Base-by-base conservation (phyloP, 1,284 basidiomycete species). In the Ceratobasidium sp. region DNA sequence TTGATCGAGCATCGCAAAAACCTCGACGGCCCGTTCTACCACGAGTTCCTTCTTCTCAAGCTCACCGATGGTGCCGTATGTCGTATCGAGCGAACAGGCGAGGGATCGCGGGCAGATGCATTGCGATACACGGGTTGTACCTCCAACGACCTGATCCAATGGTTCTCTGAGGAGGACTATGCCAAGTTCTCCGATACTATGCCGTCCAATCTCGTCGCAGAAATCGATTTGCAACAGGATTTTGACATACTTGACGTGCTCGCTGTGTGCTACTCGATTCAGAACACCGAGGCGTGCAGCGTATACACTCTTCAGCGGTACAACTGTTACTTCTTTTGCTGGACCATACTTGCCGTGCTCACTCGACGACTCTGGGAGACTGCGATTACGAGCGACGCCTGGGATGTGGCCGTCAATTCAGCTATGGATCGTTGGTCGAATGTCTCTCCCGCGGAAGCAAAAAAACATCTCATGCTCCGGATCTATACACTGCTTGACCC, bases 261-360 rank as follows among this genome's bases (percentile, higher is more conserved):
- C 18, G 60, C 30, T 4, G 14, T 64, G 3, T 64, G 60, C 60
- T 64, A 64, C 35, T 64, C 60, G 10, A 64, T 64, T 2, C 60
- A 64, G 33, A 20, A 41, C 30, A 64, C 3, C 18, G 7, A 3
- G 18, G 33, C 16, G 27, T 44, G 60, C 23, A 38, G 60, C 33
- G 55, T 64, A 3, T 64, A 64, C 14, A 64, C 60, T 3, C 41
- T 64, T 38, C 60, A 64, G 18, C 60, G 60, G 14, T 64, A 64
- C 60, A 64, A 64, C 60, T 64, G 60, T 23, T 64, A 64, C 60
- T 64, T 64, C 23, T 38, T 64, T 16, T 64, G 60, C 16, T 18
- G 27, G 6, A 41, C 60, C 14, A 20, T 64, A 64, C 60, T 64
- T 20, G 60, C 60, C 10, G 4, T 18, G 3, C 10, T 64, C 6